A percentile compares a stretch with the other conserved stretches of the same genome.
phyloP scores from a whole-genome alignment of 352 stramenopile genomes.

The Ophiocytium majus region DNA sequence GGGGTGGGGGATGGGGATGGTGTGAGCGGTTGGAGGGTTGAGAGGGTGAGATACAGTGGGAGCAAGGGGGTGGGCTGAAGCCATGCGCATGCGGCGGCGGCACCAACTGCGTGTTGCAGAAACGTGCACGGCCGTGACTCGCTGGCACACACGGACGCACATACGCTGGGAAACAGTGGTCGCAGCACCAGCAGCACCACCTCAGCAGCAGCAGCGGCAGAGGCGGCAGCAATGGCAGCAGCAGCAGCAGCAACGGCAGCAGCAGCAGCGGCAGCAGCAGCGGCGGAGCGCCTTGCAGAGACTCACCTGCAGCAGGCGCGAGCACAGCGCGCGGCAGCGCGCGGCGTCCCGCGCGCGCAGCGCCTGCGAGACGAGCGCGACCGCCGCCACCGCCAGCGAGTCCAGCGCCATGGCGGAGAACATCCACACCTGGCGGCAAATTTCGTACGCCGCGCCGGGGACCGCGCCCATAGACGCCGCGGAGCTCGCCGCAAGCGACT shows the following conservation, averaged over 20 bases:
- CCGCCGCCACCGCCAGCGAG: not conserved
- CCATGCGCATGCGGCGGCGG: too few relatives aligned
- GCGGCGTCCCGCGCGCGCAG: not conserved
- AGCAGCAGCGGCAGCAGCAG: not conserved
- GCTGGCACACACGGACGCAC: too few relatives aligned
- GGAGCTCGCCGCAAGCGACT: not conserved
- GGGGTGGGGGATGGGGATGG: too few relatives aligned
- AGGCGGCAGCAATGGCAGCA: not conserved
- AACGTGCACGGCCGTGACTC: too few relatives aligned
- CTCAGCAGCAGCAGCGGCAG: not conserved
- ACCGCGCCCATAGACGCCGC: not conserved
- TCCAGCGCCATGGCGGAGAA: constrained; percentile 7
- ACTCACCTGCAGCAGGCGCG: not conserved
- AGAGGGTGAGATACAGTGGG: too few relatives aligned
- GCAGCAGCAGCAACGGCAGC: not conserved
- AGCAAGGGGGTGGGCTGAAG: too few relatives aligned
- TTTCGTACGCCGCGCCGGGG: not conserved
- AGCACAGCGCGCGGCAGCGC: not conserved
- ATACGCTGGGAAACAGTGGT: too few relatives aligned
- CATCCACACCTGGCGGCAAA: constrained; percentile 12
- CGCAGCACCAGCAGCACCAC: too few relatives aligned
- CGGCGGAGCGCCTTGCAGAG: not conserved
- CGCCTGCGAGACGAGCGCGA: not conserved
- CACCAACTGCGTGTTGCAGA: too few relatives aligned
- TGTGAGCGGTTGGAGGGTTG: too few relatives aligned